Evolutionary conservation across 305 asterid species (phyloP).

Genomic region (Fraxinus baroniana): DNA sequence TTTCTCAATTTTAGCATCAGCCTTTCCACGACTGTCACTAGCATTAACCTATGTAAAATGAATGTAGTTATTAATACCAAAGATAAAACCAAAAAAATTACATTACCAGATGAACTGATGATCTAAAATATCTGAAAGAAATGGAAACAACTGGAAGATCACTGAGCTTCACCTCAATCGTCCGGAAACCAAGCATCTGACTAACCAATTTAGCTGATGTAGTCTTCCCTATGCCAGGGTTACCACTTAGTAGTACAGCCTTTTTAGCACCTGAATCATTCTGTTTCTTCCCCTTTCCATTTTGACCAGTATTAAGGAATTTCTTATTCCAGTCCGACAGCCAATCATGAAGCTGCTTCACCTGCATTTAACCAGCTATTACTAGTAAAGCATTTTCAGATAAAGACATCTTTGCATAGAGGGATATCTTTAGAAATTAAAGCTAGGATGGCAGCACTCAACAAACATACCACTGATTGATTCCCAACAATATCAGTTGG

Average conservation of each 20-base stretch:
- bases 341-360: constrained; percentile 98
- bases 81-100: neutral
- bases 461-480: constrained; percentile 71
- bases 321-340: constrained; percentile 69
- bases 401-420: constrained; percentile 5
- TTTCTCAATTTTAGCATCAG: constrained; percentile 81
- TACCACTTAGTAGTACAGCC: constrained; percentile 88
- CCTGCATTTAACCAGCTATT: constrained; percentile 53
- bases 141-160: constrained; percentile 10
- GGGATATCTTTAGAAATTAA: constrained; percentile 19
- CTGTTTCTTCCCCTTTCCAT: constrained; percentile 82
- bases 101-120: neutral
- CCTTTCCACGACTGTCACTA: constrained; percentile 98
- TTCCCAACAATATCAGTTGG: constrained; percentile 84
- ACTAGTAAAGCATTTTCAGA: constrained; percentile 28
- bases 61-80: neutral
- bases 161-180: constrained; percentile 68
- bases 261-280: constrained; percentile 83
- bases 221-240: constrained; percentile 97
- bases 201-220: constrained; percentile 89
- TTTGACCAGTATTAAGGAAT: constrained; percentile 58
- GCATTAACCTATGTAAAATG: constrained; percentile 77
- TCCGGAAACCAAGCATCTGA: constrained; percentile 87
- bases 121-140: neutral
- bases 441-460: constrained; percentile 23